These are phyloP conservation scores for Neonectria neomacrospora DNA, from an alignment of 2,329 filamentous ascomycete species.

Conservation along the genomic window DNA sequence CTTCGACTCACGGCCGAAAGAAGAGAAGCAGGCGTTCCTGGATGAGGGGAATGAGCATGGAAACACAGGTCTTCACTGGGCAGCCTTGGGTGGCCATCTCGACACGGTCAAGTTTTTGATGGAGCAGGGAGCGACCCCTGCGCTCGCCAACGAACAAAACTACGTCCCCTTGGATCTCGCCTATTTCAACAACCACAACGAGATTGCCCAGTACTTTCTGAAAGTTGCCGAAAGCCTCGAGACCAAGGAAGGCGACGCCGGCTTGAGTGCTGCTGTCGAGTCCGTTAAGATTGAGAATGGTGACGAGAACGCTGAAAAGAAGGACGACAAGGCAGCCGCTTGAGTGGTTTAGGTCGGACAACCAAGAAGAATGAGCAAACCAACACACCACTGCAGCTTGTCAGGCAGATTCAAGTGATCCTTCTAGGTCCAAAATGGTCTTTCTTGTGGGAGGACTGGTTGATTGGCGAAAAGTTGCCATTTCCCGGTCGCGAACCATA, in stretches of 20 bases:
- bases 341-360: constrained; percentile 4
- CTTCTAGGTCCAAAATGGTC: background rate
- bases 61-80: constrained; percentile 95
- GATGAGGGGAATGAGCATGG: constrained; percentile 81
- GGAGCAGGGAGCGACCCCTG: constrained; percentile 79
- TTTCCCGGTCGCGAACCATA: background rate
- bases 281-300: constrained; percentile 53
- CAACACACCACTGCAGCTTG: background rate
- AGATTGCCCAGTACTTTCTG: constrained; percentile 71
- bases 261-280: constrained; percentile 53
- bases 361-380: too few species aligned
- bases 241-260: constrained; percentile 57
- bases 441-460: background rate
- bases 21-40: constrained; percentile 64
- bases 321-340: constrained; percentile 31
- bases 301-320: constrained; percentile 41
- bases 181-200: constrained; percentile 73
- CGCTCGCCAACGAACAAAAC: constrained; percentile 83
- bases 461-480: background rate
- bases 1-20: constrained; percentile 54
- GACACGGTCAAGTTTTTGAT: constrained; percentile 82
- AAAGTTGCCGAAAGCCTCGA: constrained; percentile 61
- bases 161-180: constrained; percentile 83
- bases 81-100: constrained; percentile 88
- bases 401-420: background rate